Percentiles rank a stretch among this genome's conserved stretches.
These are phyloP conservation scores for Amauroascus verrucosus DNA, from an alignment of 2,329 filamentous ascomycete genomes.

Conservation along the genomic window DNA sequence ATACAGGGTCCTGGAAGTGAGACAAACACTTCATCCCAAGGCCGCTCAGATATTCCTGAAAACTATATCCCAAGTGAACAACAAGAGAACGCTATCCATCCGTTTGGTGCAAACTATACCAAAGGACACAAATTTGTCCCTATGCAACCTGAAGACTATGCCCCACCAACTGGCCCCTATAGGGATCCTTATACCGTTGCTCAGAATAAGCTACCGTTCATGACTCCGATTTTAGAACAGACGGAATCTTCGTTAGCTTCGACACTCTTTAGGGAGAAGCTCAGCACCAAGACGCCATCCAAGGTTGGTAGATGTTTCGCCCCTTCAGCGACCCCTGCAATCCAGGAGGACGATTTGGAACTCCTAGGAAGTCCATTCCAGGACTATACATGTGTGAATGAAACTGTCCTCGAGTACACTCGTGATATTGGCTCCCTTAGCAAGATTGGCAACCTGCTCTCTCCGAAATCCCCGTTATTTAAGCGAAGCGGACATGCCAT, in stretches of 20 bases:
- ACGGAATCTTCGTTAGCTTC: constrained; percentile 76
- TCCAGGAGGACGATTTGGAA: constrained; percentile 34
- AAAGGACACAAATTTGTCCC: constrained; percentile 57
- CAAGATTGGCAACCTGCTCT: constrained; percentile 30
- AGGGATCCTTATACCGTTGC: constrained; percentile 69
- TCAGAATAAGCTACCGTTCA: constrained; percentile 89
- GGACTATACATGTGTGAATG: constrained; percentile 49
- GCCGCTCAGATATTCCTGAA: constrained; percentile 14
- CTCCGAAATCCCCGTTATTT: constrained; percentile 14
- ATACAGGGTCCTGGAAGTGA: constrained; percentile 1
- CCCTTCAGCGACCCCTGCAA: constrained; percentile 21
- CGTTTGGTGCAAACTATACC: not conserved
- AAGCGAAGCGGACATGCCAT: constrained; percentile 34
- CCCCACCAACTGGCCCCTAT: constrained; percentile 67
- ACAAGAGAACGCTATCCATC: not conserved
- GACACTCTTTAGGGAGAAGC: constrained; percentile 47
- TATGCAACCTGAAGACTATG: constrained; percentile 75
- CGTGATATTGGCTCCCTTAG: constrained; percentile 30
- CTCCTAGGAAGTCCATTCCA: constrained; percentile 62
- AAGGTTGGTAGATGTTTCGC: constrained; percentile 36
- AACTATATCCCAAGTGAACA: not conserved
- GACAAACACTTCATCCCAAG: constrained; percentile 9
- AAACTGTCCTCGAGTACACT: constrained; percentile 32
- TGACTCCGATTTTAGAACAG: constrained; percentile 95
- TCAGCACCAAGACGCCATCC: constrained; percentile 67